A percentile compares a stretch with the other conserved stretches of the same genome.
phyloP scores from a whole-genome alignment of 768 basidiomycete species.

The Macrolepiota albuminosa region DNA sequence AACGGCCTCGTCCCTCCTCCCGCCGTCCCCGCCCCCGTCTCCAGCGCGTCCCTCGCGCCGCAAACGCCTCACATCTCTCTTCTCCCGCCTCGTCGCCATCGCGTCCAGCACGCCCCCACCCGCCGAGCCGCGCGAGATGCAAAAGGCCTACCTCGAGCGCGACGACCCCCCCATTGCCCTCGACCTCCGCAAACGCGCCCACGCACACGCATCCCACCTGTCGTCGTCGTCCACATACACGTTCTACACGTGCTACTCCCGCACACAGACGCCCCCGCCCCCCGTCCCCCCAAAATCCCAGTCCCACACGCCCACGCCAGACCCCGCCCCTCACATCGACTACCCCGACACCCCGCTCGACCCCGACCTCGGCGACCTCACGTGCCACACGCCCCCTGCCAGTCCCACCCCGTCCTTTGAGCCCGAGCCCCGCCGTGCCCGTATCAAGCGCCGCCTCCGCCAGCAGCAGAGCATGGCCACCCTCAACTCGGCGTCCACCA shows the following conservation, averaged over 20 bases:
- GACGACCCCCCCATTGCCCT: slow-evolving; percentile 6
- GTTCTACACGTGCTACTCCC: background rate
- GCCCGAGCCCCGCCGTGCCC: background rate
- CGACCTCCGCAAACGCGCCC: background rate
- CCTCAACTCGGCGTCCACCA: background rate
- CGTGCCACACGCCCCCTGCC: background rate
- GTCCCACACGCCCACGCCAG: too few species aligned
- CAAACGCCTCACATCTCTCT: slow-evolving; percentile 9
- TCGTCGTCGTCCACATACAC: background rate
- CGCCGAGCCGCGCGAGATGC: slow-evolving; percentile 3
- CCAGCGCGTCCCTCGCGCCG: background rate
- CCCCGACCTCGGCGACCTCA: background rate
- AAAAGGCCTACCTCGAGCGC: slow-evolving; percentile 6
- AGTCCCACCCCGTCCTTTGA: background rate
- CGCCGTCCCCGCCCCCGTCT: background rate
- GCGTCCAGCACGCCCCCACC: background rate
- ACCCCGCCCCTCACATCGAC: background rate
- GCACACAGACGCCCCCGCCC: background rate
- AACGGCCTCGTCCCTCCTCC: slow-evolving; percentile 3
- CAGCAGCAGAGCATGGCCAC: background rate
- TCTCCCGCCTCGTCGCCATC: slow-evolving; percentile 3
- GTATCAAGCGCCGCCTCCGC: background rate
- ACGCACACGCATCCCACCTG: too few species aligned
- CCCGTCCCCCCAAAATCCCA: background rate
- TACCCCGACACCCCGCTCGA: background rate